phyloP scores from a whole-genome alignment of 2,329 filamentous ascomycete species.

The Alternaria gaisen region DNA sequence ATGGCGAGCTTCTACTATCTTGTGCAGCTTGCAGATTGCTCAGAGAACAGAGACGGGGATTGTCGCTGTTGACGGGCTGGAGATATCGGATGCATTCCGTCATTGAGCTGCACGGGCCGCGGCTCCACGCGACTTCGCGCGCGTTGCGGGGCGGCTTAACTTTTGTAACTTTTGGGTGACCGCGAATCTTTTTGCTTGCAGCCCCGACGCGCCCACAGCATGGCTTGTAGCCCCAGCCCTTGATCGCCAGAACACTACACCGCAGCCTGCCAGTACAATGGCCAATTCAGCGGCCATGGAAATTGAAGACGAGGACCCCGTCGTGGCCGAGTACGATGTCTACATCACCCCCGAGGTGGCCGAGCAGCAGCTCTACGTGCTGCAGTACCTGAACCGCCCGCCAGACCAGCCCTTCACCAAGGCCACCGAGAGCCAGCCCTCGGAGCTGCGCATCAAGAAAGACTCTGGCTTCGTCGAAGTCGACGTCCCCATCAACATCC shows the following conservation, averaged over 20 bases:
- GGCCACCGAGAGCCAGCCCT: slow-evolving; percentile 62
- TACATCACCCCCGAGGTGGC: slow-evolving; percentile 81
- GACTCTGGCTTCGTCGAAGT: slow-evolving; percentile 86
- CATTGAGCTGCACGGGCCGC: slow-evolving; percentile 33
- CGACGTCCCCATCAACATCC: slow-evolving; percentile 79
- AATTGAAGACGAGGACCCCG: slow-evolving; percentile 57
- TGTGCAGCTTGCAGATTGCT: slow-evolving; percentile 22
- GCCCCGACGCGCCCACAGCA: slow-evolving; percentile 19
- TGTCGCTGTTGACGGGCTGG: slow-evolving; percentile 14
- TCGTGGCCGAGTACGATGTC: slow-evolving; percentile 74
- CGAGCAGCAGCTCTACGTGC: slow-evolving; percentile 66
- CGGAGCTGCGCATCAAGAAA: slow-evolving; percentile 82
- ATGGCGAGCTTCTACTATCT: slow-evolving; percentile 59
- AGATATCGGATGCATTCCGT: slow-evolving; percentile 41
- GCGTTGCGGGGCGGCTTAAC: slow-evolving; percentile 30
- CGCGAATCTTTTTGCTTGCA: slow-evolving; percentile 16
- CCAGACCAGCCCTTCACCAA: slow-evolving; percentile 70
- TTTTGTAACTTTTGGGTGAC: slow-evolving; percentile 30
- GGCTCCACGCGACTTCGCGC: slow-evolving; percentile 25
- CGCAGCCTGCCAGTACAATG: slow-evolving; percentile 12
- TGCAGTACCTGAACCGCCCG: slow-evolving; percentile 87
- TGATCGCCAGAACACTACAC: slow-evolving; percentile 3
- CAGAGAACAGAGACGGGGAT: background rate
- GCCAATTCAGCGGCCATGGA: slow-evolving; percentile 29
- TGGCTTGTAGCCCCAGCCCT: slow-evolving; percentile 38